Conservation (phyloP, 148 eudicot species). For the Heliosperma pusillum region DNA sequence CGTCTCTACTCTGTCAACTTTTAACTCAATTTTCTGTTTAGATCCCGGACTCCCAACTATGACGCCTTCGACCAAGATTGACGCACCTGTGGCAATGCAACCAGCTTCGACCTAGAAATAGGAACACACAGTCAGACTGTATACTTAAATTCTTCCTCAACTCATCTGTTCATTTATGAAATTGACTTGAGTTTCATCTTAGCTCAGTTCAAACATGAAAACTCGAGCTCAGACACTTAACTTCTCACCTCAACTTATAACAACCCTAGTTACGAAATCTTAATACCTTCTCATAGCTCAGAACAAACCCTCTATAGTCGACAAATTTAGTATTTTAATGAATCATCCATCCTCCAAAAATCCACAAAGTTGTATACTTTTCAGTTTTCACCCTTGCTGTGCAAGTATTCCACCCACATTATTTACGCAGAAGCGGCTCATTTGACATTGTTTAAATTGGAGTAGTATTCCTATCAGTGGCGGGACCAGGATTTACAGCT, state of each 20-base stretch:
- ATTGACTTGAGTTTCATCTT: background rate
- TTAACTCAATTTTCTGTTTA: conserved; percentile 87
- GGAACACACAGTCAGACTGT: background rate
- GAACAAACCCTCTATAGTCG: background rate
- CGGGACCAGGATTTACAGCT: background rate
- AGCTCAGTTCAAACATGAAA: background rate
- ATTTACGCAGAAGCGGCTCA: too few relatives aligned
- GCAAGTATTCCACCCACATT: background rate
- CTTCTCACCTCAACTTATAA: background rate
- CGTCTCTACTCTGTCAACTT: conserved; percentile 61
- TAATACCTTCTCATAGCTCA: background rate
- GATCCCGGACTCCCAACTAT: conserved; percentile 83
- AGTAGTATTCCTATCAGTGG: background rate
- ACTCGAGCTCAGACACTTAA: background rate
- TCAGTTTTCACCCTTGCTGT: background rate
- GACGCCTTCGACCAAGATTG: conserved; percentile 71
- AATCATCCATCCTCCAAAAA: background rate
- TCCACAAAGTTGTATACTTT: background rate
- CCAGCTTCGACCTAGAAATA: conserved; percentile 73
- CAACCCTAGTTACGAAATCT: background rate
- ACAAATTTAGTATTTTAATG: too few relatives aligned
- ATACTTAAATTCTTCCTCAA: background rate
- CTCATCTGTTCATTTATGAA: background rate
- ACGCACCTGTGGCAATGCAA: conserved; percentile 75
- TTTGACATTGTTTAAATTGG: background rate